A percentile compares a stretch with the other conserved stretches of the same genome.
Evolutionary conservation across 2,329 filamentous ascomycete species (phyloP).

Genomic region (Fusarium beomiforme): DNA sequence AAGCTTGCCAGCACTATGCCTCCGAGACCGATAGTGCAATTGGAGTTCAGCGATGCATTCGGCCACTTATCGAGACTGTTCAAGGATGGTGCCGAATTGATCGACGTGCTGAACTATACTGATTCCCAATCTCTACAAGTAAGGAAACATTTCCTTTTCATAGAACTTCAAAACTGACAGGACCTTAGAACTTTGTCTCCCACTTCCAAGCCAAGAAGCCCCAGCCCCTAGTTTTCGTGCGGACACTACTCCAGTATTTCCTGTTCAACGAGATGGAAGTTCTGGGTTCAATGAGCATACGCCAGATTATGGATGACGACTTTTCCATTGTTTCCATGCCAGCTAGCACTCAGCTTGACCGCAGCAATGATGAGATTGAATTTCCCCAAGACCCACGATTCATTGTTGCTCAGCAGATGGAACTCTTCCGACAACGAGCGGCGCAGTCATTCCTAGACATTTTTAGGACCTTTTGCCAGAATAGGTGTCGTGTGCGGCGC

Average conservation of each 20-base stretch:
- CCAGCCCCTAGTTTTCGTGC: conserved; percentile 83
- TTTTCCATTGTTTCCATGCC: conserved; percentile 82
- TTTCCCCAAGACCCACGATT: conserved; percentile 77
- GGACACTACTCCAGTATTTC: conserved; percentile 80
- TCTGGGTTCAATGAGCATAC: conserved; percentile 73
- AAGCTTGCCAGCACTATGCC: conserved; percentile 93
- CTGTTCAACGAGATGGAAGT: conserved; percentile 79
- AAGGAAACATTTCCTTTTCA: conserved; percentile 39
- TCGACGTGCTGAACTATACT: conserved; percentile 72
- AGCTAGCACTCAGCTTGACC: conserved; percentile 74
- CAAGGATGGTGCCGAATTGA: conserved; percentile 75
- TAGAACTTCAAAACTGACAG: not conserved
- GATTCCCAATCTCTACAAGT: conserved; percentile 78
- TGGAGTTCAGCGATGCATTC: conserved; percentile 77
- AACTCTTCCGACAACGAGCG: conserved; percentile 69
- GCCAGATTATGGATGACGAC: conserved; percentile 83
- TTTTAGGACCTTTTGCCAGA: conserved; percentile 86
- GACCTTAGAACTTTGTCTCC: conserved; percentile 72
- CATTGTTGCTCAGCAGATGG: conserved; percentile 77
- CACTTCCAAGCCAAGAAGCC: conserved; percentile 82
- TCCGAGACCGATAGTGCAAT: conserved; percentile 85
- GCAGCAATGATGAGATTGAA: conserved; percentile 80
- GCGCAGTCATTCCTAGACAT: conserved; percentile 83
- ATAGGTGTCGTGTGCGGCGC: conserved; percentile 87
- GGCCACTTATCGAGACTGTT: conserved; percentile 76